Conservation (phyloP, 2,329 filamentous ascomycete genomes). For the Aspergillus novofumigatus region DNA sequence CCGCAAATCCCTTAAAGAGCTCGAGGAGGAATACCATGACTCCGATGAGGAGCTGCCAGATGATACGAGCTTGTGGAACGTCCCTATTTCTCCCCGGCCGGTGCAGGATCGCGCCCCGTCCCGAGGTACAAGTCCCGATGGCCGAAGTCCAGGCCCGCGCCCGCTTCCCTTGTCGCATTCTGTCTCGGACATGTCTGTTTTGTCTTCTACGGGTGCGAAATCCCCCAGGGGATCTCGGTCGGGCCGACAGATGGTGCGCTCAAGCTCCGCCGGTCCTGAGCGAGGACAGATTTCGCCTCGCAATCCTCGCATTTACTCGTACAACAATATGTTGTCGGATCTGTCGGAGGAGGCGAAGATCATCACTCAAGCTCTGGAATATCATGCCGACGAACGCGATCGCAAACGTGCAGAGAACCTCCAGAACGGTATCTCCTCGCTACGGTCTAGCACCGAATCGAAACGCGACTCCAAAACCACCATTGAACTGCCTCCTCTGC, state of each 20-base stretch:
- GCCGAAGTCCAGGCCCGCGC: constrained; percentile 35
- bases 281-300: constrained; percentile 38
- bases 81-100: constrained; percentile 46
- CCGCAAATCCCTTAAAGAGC: constrained; percentile 45
- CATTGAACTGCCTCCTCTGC: constrained; percentile 55
- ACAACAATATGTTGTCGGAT: constrained; percentile 54
- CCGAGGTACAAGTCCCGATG: constrained; percentile 40
- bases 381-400: constrained; percentile 50
- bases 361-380: constrained; percentile 57
- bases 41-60: constrained; percentile 49
- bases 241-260: constrained; percentile 26
- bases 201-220: constrained; percentile 17
- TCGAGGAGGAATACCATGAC: constrained; percentile 49
- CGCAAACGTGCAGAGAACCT: constrained; percentile 44
- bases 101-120: constrained; percentile 38
- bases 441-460: constrained; percentile 36
- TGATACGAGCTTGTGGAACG: constrained; percentile 49
- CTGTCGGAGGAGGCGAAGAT: constrained; percentile 58
- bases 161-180: constrained; percentile 43
- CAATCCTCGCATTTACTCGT: constrained; percentile 52
- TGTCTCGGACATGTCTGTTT: constrained; percentile 23
- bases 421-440: constrained; percentile 40
- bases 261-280: constrained; percentile 40
- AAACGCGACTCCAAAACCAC: constrained; percentile 33
- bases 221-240: constrained; percentile 30